Base-by-base conservation (phyloP, 2,329 filamentous ascomycete genomes). In the Coniochaeta prunicola region DNA sequence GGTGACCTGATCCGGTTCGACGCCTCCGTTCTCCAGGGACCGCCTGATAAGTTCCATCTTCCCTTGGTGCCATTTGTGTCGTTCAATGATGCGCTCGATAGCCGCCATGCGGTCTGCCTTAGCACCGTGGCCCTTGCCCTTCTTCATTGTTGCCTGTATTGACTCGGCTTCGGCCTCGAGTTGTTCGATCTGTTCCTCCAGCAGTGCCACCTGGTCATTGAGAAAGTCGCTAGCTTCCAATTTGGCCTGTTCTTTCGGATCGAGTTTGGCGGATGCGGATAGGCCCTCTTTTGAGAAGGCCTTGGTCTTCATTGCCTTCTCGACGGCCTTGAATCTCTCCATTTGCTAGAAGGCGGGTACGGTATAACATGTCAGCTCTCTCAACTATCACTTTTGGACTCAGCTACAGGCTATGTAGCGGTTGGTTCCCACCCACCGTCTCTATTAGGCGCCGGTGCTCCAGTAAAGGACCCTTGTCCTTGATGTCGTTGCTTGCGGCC, bases 271-370 rank as follows among this genome's bases (percentile, higher is more conserved):
- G 28, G 92, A 91, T 57, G 93, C 90, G 63, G 91, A 94, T 64
- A 99, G 78, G 50, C 94, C 94, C 76, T 97, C 94, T 80, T 99
- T 97, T 62, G 94, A 97, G 77, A 96, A 99, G 62, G 94, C 94
- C 76, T 99, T 99, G 59, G 94, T 99, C 81, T 99, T 99, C 94
- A 99, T 97, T 70, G 96, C 94, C 80, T 99, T 99, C 76, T 99
- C 94, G 57, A 99, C 94, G n/a, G 92, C 93, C 79, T 99, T 99
- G 84, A 99, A 99, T 69, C 91, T 92, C 77, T 99, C 94, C 94
- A 99, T 99, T 90, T 93, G 88, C 91, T 94, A 64, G 36, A 57
- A 55, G 33, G 40, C 8, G 24, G 15, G 42, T 26, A 19, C 7
- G 42, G 42, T 4, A 42, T 7, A 21, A 77, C 73, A 67, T 45